Evolutionary conservation across 2,329 filamentous ascomycete genomes (phyloP).

Genomic region (Pseudopithomyces maydicus): DNA sequence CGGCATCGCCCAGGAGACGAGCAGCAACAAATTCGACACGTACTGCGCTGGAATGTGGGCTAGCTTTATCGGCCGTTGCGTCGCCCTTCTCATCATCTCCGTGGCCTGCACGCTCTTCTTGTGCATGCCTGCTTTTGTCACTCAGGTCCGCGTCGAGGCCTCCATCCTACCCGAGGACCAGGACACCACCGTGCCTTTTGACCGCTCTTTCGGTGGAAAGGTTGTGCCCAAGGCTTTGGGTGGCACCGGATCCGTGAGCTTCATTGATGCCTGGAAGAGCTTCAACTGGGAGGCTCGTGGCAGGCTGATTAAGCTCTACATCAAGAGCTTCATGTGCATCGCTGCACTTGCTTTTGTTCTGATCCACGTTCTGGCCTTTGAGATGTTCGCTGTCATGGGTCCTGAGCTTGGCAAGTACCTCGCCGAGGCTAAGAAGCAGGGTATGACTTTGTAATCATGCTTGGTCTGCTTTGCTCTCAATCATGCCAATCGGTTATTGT

Average conservation of each 20-base stretch:
- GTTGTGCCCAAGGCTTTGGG: slow-evolving; percentile 76
- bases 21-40: slow-evolving; percentile 35
- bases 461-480: neutral
- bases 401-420: slow-evolving; percentile 29
- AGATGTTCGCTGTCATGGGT: slow-evolving; percentile 58
- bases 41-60: slow-evolving; percentile 40
- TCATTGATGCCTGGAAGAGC: slow-evolving; percentile 78
- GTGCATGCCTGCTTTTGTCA: slow-evolving; percentile 78
- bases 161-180: slow-evolving; percentile 81
- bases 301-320: slow-evolving; percentile 74
- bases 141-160: slow-evolving; percentile 82
- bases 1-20: slow-evolving; percentile 39
- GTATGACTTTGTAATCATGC: neutral
- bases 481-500: slow-evolving; percentile 15
- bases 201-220: slow-evolving; percentile 81
- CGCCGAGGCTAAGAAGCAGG: slow-evolving; percentile 22
- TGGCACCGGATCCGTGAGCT: slow-evolving; percentile 71
- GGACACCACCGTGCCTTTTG: slow-evolving; percentile 86
- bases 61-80: slow-evolving; percentile 48
- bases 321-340: slow-evolving; percentile 65
- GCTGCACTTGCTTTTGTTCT: slow-evolving; percentile 56
- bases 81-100: slow-evolving; percentile 44
- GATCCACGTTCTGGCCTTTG: slow-evolving; percentile 55
- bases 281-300: slow-evolving; percentile 75
- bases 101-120: slow-evolving; percentile 66